Percentiles rank a stretch among this genome's conserved stretches.
Evolutionary conservation across 805 yeast genomes (phyloP).

Genomic region (Yarrowia sp.): DNA sequence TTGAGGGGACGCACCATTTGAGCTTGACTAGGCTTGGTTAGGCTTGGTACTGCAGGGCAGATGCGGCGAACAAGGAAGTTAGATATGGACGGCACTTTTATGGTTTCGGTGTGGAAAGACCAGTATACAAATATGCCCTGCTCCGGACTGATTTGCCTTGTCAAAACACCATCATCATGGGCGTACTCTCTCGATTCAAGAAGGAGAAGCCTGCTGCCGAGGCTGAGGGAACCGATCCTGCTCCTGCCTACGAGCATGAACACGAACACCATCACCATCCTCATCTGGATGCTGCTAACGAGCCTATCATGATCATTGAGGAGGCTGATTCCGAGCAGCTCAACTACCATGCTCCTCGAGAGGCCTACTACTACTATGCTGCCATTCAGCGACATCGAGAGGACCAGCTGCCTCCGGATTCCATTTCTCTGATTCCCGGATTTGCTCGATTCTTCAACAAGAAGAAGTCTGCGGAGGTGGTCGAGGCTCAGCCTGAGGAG

Average conservation of each 20-base stretch:
- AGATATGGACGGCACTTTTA: conserved; percentile 17
- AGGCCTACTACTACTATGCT: conserved; percentile 23
- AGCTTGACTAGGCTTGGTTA: no score
- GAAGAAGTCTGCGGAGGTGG: neutral
- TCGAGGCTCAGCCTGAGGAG: neutral
- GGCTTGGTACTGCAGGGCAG: conserved; percentile 25
- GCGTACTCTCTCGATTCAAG: conserved; percentile 1
- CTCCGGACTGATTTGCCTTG: no score
- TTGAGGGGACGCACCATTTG: neutral
- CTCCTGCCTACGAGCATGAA: neutral
- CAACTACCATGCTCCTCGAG: conserved; percentile 22
- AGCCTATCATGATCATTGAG: conserved; percentile 14
- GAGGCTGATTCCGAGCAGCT: conserved; percentile 17
- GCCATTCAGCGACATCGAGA: conserved; percentile 5
- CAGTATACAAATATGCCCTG: neutral
- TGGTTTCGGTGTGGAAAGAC: neutral
- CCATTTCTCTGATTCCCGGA: neutral
- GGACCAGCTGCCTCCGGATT: neutral
- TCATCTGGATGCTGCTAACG: conserved; percentile 12
- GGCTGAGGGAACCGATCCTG: neutral
- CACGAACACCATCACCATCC: neutral
- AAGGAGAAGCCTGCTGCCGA: neutral
- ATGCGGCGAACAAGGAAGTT: conserved; percentile 9
- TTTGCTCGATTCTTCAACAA: neutral
- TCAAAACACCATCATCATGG: neutral